Base-by-base conservation (phyloP, 202 grass and related monocot species). In the Sporobolus alterniflorus region DNA sequence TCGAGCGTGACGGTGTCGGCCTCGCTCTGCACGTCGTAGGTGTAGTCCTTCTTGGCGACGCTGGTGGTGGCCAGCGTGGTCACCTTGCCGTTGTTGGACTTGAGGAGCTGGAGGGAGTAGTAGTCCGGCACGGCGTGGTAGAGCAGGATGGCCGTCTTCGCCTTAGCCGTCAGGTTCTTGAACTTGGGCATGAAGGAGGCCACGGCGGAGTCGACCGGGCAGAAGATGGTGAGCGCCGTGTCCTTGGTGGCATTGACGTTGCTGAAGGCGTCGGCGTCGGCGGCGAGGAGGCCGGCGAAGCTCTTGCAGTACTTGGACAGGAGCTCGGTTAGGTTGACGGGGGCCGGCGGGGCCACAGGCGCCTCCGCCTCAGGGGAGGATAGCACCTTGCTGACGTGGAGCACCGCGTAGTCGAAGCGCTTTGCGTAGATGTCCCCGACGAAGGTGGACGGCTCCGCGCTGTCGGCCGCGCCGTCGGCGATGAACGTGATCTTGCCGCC, bases 311-410 rank as follows among this genome's bases (percentile, higher is more conserved):
- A 83, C 90, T 90, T 84, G 20, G 85, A 92, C 56, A 95, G 88
- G 81, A 95, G 64, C 0, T 90, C 88, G 7, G 93, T 95, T 51
- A 95, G 64, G 44, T 94, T 97, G 24, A 97, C 86, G 0, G 94
- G 94, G 4, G 90, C 73, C 22, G 94, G 94, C 1, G 94, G 79
- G 1, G 96, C 73, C 39, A 94, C 93, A 16, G 96, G 96, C 2
- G 96, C 96, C 91, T 96, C 91, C 0, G 96, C 96, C 80, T 92
- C 93, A 3, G 93, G 96, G 3, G 96, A 99, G 28, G 93, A 83
- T 11, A 99, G 61, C 20, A 89, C 51, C 28, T 77, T 52, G 84
- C 74, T 87, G 73, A 99, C 77, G 75, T 99, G 83, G 17, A 99
- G 82, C 39, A 99, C 89, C 0, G 96, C 83, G 26, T 96, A 78